Conservation (phyloP, 2,329 filamentous ascomycete genomes). For the Talaromyces sp. region DNA sequence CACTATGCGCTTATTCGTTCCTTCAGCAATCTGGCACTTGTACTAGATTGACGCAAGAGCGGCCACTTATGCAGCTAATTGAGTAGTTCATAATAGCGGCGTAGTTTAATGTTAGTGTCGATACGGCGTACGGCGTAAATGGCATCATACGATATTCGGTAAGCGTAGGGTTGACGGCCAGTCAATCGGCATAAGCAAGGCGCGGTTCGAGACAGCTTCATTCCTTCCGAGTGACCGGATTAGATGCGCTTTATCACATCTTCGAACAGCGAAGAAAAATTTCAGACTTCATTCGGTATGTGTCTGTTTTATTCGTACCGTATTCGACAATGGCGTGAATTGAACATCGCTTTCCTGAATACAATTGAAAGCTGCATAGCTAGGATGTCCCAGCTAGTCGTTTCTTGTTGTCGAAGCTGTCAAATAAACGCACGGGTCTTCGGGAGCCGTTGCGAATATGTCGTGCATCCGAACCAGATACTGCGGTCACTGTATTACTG, state of each 20-base stretch:
- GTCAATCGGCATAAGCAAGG: neutral
- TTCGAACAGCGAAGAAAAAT: neutral
- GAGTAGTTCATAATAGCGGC: conserved; percentile 11
- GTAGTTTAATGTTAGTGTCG: conserved; percentile 15
- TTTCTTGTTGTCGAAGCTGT: neutral
- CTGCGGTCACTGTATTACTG: neutral
- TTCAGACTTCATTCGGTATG: neutral
- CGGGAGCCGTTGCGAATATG: neutral
- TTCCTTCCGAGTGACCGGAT: too few relatives aligned
- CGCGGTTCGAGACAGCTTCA: neutral
- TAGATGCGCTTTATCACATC: neutral
- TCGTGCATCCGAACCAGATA: neutral
- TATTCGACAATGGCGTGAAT: neutral
- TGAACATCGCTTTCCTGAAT: neutral
- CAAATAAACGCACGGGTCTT: neutral
- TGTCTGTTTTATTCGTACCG: neutral
- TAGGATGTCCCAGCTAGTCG: neutral
- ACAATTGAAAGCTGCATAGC: neutral
- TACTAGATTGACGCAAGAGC: neutral
- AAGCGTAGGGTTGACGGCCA: neutral
- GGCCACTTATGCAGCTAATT: conserved; percentile 14
- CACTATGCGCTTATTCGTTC: neutral
- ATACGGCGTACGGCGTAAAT: conserved; percentile 5
- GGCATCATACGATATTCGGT: neutral
- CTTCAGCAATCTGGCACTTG: neutral